These are phyloP conservation scores for Ambrosiella beaveri DNA, from an alignment of 2,329 filamentous ascomycete species.

Conservation along the genomic window DNA sequence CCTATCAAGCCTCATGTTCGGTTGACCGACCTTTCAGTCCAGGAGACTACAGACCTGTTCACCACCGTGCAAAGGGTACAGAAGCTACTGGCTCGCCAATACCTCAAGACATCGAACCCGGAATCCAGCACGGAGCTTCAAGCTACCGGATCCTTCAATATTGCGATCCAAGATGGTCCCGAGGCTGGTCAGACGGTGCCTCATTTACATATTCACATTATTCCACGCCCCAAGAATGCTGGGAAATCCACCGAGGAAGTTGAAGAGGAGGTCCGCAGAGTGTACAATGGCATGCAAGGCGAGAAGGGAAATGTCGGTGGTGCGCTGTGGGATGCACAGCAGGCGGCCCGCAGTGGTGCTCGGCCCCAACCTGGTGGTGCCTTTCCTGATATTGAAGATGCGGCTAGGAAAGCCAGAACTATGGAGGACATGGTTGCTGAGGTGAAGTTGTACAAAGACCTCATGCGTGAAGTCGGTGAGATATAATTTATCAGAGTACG, in stretches of 20 bases:
- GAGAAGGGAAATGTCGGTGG: slow-evolving; percentile 71
- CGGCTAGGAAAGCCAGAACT: slow-evolving; percentile 46
- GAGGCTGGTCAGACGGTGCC: slow-evolving; percentile 87
- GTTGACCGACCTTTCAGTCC: slow-evolving; percentile 52
- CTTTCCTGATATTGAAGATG: slow-evolving; percentile 57
- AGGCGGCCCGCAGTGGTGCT: slow-evolving; percentile 16
- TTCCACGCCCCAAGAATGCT: slow-evolving; percentile 48
- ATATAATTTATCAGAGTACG: not conserved
- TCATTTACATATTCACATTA: slow-evolving; percentile 86
- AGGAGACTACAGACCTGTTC: slow-evolving; percentile 70
- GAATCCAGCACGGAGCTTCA: slow-evolving; percentile 21
- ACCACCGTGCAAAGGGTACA: slow-evolving; percentile 69
- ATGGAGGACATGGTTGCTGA: slow-evolving; percentile 66
- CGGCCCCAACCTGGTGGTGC: slow-evolving; percentile 34
- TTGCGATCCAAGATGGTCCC: slow-evolving; percentile 83
- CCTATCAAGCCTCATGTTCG: slow-evolving; percentile 51
- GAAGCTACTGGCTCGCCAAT: slow-evolving; percentile 47
- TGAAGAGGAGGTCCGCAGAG: slow-evolving; percentile 41
- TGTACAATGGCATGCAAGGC: slow-evolving; percentile 70
- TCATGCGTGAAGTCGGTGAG: slow-evolving; percentile 27
- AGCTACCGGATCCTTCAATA: slow-evolving; percentile 62
- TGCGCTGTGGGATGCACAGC: slow-evolving; percentile 40
- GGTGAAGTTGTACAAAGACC: slow-evolving; percentile 46
- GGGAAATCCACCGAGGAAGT: slow-evolving; percentile 22
- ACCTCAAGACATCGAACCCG: slow-evolving; percentile 24